phyloP scores from a whole-genome alignment of 2,329 filamentous ascomycete genomes.

The Tolypocladium inflatum region DNA sequence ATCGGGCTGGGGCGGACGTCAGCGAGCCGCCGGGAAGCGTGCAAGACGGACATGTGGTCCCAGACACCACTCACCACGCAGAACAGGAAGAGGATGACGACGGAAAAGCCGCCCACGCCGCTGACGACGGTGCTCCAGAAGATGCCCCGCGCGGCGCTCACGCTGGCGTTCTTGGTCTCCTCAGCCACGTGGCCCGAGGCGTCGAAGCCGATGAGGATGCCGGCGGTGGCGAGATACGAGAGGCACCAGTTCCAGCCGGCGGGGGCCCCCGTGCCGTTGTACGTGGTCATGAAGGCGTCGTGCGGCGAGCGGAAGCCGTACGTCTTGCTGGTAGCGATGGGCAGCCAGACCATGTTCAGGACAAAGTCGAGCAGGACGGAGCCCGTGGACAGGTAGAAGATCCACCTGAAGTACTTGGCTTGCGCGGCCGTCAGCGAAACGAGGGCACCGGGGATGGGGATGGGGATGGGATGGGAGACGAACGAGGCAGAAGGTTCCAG shows the following conservation, averaged over 20 bases:
- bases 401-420: conserved; percentile 27
- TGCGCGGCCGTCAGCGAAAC: neutral
- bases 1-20: neutral
- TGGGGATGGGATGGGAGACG: neutral
- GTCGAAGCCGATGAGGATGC: conserved; percentile 51
- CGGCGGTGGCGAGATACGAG: conserved; percentile 50
- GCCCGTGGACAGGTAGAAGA: conserved; percentile 39
- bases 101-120: conserved; percentile 42
- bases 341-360: conserved; percentile 51
- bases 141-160: conserved; percentile 47
- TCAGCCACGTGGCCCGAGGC: conserved; percentile 52
- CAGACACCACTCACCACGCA: conserved; percentile 28
- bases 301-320: conserved; percentile 49
- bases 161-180: conserved; percentile 48
- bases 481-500: conserved; percentile 36
- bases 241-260: conserved; percentile 55
- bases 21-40: neutral
- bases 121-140: conserved; percentile 51
- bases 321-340: conserved; percentile 44
- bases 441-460: too few relatives aligned
- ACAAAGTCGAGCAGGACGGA: conserved; percentile 49
- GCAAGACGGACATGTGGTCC: too few relatives aligned
- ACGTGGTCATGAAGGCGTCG: conserved; percentile 51
- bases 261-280: conserved; percentile 46
- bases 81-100: conserved; percentile 51